A percentile compares a stretch with the other conserved stretches of the same genome.
Conservation (phyloP, 768 basidiomycete species). For the Mycena haematopus region DNA sequence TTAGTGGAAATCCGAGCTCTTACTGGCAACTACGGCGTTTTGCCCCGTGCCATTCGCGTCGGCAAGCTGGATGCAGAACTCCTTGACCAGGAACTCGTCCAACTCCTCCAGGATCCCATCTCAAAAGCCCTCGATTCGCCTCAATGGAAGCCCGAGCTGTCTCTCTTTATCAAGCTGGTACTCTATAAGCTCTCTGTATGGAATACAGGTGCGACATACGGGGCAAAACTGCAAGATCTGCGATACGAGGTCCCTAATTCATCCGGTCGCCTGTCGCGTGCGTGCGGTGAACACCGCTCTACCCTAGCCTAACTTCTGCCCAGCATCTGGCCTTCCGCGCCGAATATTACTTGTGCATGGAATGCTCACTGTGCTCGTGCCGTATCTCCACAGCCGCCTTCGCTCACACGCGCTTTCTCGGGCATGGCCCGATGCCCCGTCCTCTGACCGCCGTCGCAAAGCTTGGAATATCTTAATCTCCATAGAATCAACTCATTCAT, state of each 20-base stretch:
- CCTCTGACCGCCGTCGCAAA: constrained; percentile 73
- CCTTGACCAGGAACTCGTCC: constrained; percentile 86
- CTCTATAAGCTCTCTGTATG: constrained; percentile 87
- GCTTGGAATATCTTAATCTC: constrained; percentile 74
- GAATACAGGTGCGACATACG: constrained; percentile 82
- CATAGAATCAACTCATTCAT: constrained; percentile 70
- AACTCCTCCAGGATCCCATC: constrained; percentile 84
- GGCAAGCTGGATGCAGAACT: constrained; percentile 92
- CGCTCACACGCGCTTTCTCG: constrained; percentile 77
- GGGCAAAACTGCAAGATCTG: constrained; percentile 82
- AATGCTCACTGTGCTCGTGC: constrained; percentile 72
- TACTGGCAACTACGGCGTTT: constrained; percentile 37
- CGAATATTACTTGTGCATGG: constrained; percentile 70
- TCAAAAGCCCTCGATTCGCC: constrained; percentile 65
- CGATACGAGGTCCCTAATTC: constrained; percentile 54
- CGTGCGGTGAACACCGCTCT: constrained; percentile 36
- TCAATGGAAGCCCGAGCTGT: constrained; percentile 77
- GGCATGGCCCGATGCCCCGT: constrained; percentile 92
- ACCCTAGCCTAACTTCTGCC: constrained; percentile 6
- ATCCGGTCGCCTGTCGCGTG: constrained; percentile 39
- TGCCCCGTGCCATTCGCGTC: constrained; percentile 74
- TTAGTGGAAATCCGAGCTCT: constrained; percentile 55
- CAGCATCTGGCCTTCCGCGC: constrained; percentile 73
- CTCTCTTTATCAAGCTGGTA: constrained; percentile 68
- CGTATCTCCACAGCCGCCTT: constrained; percentile 80